Base-by-base conservation (phyloP, 257 asterid genomes). In the Ophiorrhiza pumila region DNA sequence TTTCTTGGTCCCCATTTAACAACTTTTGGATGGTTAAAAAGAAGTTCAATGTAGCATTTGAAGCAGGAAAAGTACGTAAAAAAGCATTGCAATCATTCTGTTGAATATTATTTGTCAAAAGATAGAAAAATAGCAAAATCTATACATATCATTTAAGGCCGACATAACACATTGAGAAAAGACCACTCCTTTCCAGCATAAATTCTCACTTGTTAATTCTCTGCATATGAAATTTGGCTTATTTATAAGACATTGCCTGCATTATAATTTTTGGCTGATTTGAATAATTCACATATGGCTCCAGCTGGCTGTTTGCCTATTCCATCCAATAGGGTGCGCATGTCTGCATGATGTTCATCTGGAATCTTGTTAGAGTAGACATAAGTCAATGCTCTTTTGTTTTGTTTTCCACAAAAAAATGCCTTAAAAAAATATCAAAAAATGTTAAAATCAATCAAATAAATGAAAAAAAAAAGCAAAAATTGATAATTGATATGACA, bases 251-350 rank as follows among this genome's bases (percentile, higher is more conserved):
- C 27, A 35, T 20, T 5, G 7, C 56, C 17, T 50, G 56, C 25
- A 17, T 18, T n/a, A n/a, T n/a, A n/a, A n/a, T n/a, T n/a, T n/a
- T n/a, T n/a, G n/a, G n/a, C n/a, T n/a, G n/a, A n/a, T n/a, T 2
- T 47, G 17, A 5, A 50, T 50, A 50, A 50, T 20, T 10, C 13
- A 3, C 2, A 17, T 32, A 42, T 12, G 57, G 17, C 34, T 57
- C 78, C 72, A 74, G 67, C 67, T 53, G 66, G 59, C 59, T 23
- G 18, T 43, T 64, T 52, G 52, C 23, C 45, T 41, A 55, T 29
- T 74, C 65, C 47, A 70, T 42, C 60, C 55, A 35, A 20, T 2
- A 20, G 58, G 37, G 58, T 20, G 64, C 32, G n/a, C n/a, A n/a
- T n/a, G n/a, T n/a, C n/a, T n/a, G n/a, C n/a, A n/a, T n/a, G 29